These are phyloP conservation scores for Sergeia podlipaevii DNA, from an alignment of 208 protist species.

Conservation along the genomic window DNA sequence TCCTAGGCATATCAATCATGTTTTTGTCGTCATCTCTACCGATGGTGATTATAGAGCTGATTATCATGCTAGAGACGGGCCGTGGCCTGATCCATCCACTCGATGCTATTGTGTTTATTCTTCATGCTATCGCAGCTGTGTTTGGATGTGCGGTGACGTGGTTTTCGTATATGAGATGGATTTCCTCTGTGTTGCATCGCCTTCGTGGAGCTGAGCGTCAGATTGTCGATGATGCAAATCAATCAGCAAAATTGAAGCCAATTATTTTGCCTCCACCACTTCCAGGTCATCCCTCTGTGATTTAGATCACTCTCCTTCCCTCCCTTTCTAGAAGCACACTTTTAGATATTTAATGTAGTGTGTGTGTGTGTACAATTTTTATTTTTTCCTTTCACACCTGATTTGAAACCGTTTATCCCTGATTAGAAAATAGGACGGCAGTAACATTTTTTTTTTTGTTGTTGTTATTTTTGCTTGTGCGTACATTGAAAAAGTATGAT, in stretches of 20 bases:
- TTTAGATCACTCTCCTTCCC: constrained; percentile 13
- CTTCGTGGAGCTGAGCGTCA: constrained; percentile 61
- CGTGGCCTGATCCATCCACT: constrained; percentile 20
- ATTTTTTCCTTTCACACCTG: too few relatives aligned
- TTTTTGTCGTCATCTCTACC: constrained; percentile 63
- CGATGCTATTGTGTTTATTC: constrained; percentile 49
- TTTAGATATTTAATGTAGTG: too few relatives aligned
- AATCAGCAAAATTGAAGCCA: constrained; percentile 15
- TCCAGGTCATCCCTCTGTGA: constrained; percentile 19
- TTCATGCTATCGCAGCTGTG: constrained; percentile 31
- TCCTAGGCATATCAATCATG: constrained; percentile 51
- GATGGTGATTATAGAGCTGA: constrained; percentile 46
- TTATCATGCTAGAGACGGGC: constrained; percentile 21
- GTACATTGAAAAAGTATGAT: too few relatives aligned
- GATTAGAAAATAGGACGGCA: too few relatives aligned
- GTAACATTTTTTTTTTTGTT: too few relatives aligned
- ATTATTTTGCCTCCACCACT: constrained; percentile 12
- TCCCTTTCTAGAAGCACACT: too few relatives aligned
- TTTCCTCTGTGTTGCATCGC: constrained; percentile 30
- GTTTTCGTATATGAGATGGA: constrained; percentile 64
- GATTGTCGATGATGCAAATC: constrained; percentile 34
- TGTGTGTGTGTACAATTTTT: too few relatives aligned
- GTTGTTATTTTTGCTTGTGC: too few relatives aligned
- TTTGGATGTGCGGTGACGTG: constrained; percentile 44
- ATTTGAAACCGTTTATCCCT: too few relatives aligned